Evolutionary conservation across 352 stramenopile species (phyloP), one percentile per base, ranked within the genome.

Genomic region (Globisporangium takayamanum): DNA sequence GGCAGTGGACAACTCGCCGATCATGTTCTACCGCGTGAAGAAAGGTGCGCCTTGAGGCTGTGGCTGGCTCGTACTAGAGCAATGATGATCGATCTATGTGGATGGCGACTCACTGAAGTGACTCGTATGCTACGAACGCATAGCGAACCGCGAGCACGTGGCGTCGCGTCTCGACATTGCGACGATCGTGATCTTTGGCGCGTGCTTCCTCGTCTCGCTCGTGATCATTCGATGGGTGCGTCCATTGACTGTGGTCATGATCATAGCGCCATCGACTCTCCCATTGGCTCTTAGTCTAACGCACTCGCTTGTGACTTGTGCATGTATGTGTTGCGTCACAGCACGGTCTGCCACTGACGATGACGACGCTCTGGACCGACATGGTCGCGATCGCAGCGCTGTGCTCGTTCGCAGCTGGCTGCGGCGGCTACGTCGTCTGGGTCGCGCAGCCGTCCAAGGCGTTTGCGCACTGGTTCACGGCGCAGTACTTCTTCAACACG

Each of bases 401-500:
- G 18, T 90, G 93, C 61, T 92, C 83, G 10, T 92, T 93, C 55
- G 85, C 83, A 20, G 81, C 82, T n/a, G 84, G 69, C 3, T 89
- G 80, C 45, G 84, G 76, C 28, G 83, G 83, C 1, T 93, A 79
- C 51, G 53, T 95, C 7, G 78, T 95, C n/a, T 95, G 85, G 85
- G 71, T 84, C 6, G 79, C 93, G 20, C 71, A 92, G 60, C 85
- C 85, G 28, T 95, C 85, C 10, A 89, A 90, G 55, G 77, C 80
- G 5, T 95, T 88, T 42, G 81, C 93, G 28, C 85, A 92, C 55
- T 90, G 84, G 76, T 90, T 88, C 58, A 84, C 83, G 22, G 80
- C 79, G 8, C 85, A 95, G 70, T 95, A 92, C 55, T 92, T 92
- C 59, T 95, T 95, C 69, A 92, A 89, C 62, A 85, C 77, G 7